These are phyloP conservation scores for Cladophialophora bantiana DNA, from an alignment of 2,329 filamentous ascomycete species.

Conservation along the genomic window DNA sequence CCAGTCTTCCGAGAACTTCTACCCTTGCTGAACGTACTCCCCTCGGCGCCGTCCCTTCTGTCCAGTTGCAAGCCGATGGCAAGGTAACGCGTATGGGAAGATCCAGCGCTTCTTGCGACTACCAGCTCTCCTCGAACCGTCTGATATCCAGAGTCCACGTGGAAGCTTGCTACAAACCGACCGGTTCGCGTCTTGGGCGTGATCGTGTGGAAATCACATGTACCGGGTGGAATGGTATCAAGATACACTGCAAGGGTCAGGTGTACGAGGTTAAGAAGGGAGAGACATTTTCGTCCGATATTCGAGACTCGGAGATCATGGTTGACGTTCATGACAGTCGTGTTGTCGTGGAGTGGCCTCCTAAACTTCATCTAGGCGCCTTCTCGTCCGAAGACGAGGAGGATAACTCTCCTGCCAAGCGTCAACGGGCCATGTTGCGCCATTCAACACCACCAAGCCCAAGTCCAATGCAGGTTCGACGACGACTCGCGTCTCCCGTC, in stretches of 20 bases:
- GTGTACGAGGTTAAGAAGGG: constrained; percentile 87
- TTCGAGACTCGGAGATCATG: constrained; percentile 88
- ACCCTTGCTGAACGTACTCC: constrained; percentile 79
- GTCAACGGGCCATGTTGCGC: constrained; percentile 38
- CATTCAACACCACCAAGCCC: constrained; percentile 46
- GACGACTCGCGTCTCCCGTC: constrained; percentile 73
- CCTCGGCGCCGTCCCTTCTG: constrained; percentile 79
- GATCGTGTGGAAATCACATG: constrained; percentile 88
- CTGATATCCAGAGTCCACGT: constrained; percentile 94
- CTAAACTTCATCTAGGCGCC: constrained; percentile 51
- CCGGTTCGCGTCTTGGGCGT: constrained; percentile 70
- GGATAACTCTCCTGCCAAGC: constrained; percentile 57
- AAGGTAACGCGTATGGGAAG: constrained; percentile 86
- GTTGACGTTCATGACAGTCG: constrained; percentile 92
- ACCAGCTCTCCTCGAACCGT: constrained; percentile 89
- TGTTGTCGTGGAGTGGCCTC: constrained; percentile 87
- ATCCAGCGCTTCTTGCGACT: constrained; percentile 93
- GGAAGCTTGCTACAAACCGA: constrained; percentile 80
- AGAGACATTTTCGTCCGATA: constrained; percentile 88
- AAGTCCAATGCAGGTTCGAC: constrained; percentile 64
- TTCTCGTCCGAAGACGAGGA: constrained; percentile 51
- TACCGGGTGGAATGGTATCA: constrained; percentile 94
- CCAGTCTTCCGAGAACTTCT: constrained; percentile 67
- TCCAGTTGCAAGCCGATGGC: constrained; percentile 81
- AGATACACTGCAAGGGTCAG: constrained; percentile 87